Evolutionary conservation across 306 rosid species (phyloP).

Genomic region (Cucumis cinereus): DNA sequence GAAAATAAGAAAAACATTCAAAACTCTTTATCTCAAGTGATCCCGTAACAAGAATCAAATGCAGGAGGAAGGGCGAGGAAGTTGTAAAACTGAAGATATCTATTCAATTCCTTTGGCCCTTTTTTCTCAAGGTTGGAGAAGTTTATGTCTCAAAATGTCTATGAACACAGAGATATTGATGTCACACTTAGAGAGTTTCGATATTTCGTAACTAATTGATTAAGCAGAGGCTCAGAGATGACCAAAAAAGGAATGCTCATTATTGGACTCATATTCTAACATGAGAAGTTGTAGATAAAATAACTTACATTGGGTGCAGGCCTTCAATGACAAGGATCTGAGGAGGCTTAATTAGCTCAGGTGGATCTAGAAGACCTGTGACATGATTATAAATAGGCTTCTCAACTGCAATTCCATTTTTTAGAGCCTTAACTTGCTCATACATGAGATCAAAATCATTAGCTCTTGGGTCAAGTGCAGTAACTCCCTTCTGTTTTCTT

Average conservation of each 20-base stretch:
- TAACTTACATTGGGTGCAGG: conserved; percentile 82
- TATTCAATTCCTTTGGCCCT: background rate
- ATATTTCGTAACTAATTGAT: background rate
- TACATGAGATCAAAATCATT: conserved; percentile 90
- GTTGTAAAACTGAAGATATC: background rate
- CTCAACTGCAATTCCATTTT: conserved; percentile 51
- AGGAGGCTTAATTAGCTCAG: conserved; percentile 88
- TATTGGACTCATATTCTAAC: background rate
- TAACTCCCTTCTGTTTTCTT: conserved; percentile 78
- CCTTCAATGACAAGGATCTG: conserved; percentile 95
- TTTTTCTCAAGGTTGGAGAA: background rate
- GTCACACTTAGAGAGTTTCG: background rate
- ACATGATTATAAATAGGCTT: conserved; percentile 93
- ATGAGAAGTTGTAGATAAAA: background rate
- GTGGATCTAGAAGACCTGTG: conserved; percentile 84
- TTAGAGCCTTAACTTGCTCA: conserved; percentile 81
- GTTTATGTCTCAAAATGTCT: background rate
- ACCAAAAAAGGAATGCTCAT: background rate
- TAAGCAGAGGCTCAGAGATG: background rate
- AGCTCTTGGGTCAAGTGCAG: conserved; percentile 93
- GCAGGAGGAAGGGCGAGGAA: background rate
- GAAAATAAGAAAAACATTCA: background rate
- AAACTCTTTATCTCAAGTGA: background rate
- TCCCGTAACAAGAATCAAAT: background rate
- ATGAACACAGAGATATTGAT: background rate